Conservation (phyloP, 176 grass and related monocot genomes). For the Ampelocalamus luodianensis region DNA sequence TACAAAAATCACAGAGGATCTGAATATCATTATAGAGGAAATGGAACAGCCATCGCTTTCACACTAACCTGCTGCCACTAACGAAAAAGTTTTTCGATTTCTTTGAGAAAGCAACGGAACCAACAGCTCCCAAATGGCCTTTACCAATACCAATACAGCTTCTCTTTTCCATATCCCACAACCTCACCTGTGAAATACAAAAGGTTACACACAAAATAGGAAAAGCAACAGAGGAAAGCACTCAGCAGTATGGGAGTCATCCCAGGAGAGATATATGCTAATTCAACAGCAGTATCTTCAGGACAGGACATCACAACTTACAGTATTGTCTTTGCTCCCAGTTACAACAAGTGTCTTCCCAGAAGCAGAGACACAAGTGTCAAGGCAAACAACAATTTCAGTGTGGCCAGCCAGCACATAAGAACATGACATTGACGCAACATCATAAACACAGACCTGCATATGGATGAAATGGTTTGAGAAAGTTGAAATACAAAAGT, state of each 20-base stretch:
- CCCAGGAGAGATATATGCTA: not conserved
- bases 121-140: conserved; percentile 89
- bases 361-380: conserved; percentile 73
- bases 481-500: conserved; percentile 31
- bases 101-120: conserved; percentile 87
- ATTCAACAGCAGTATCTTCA: not conserved
- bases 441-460: conserved; percentile 88
- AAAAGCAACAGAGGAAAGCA: conserved; percentile 22
- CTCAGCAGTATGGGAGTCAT: not conserved
- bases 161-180: conserved; percentile 86
- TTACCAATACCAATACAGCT: conserved; percentile 80
- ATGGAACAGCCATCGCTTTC: not conserved
- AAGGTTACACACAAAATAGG: not conserved
- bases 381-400: conserved; percentile 91
- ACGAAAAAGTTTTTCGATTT: conserved; percentile 84
- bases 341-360: conserved; percentile 75
- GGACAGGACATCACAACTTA: conserved; percentile 53
- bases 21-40: not conserved
- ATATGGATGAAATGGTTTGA: conserved; percentile 37
- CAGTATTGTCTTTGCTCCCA: conserved; percentile 93
- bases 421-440: conserved; percentile 83
- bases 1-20: not conserved
- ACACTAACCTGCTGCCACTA: conserved; percentile 92
- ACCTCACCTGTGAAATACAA: conserved; percentile 61
- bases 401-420: conserved; percentile 89